phyloP scores from a whole-genome alignment of 768 basidiomycete species.

The Ramaria sp. region DNA sequence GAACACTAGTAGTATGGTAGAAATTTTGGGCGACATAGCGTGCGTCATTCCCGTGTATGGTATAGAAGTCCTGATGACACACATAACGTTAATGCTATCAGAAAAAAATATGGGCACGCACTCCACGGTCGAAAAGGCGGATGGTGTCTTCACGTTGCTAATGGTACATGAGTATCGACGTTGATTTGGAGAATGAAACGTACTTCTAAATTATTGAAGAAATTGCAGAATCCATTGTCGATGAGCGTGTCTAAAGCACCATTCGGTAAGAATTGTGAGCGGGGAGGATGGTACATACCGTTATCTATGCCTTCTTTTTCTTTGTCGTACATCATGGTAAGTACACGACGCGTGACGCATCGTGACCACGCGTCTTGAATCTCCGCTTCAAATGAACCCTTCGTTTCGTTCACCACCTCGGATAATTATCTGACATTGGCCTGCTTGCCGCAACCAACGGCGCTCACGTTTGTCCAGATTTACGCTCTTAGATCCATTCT shows the following conservation, averaged over 20 bases:
- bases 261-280: neutral
- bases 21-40: constrained; percentile 76
- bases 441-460: no score
- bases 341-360: neutral
- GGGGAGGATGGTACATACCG: neutral
- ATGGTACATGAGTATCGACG: neutral
- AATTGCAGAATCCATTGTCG: constrained; percentile 5
- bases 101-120: constrained; percentile 12
- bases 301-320: constrained; percentile 3
- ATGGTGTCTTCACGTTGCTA: constrained; percentile 47
- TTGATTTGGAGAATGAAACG: neutral
- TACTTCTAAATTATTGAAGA: constrained; percentile 5
- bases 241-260: neutral
- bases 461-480: no score
- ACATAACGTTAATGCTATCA: no score
- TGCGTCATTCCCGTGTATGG: constrained; percentile 84
- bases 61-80: constrained; percentile 52
- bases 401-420: neutral
- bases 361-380: neutral
- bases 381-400: neutral
- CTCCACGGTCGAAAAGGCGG: constrained; percentile 71
- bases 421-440: neutral
- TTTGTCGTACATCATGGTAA: constrained; percentile 8
- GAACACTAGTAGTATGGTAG: constrained; percentile 80
- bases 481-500: no score